Conservation (phyloP, 768 basidiomycete species). For the Amanita jacksonii region DNA sequence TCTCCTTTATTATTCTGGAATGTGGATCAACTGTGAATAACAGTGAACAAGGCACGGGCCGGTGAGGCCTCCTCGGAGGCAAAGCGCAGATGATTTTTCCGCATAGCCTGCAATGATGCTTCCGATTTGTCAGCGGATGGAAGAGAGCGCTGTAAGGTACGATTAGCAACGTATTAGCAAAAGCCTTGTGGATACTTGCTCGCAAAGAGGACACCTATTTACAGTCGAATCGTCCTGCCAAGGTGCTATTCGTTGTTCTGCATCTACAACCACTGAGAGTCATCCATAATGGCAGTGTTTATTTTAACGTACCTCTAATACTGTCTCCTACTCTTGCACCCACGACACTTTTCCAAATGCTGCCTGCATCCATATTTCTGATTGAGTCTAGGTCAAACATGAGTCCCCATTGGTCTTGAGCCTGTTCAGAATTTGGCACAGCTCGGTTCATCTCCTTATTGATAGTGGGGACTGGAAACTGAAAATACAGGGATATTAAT, state of each 20-base stretch:
- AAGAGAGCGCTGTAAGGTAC: conserved; percentile 48
- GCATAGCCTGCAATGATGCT: conserved; percentile 94
- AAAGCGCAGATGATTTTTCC: conserved; percentile 88
- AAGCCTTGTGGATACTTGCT: conserved; percentile 31
- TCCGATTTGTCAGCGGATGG: conserved; percentile 83
- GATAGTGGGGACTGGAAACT: conserved; percentile 15
- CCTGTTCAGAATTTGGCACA: too few relatives aligned
- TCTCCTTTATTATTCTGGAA: conserved; percentile 73
- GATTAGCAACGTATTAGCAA: neutral
- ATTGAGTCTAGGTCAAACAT: conserved; percentile 69
- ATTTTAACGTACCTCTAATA: conserved; percentile 51
- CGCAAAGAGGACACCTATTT: conserved; percentile 79
- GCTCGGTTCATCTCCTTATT: conserved; percentile 12
- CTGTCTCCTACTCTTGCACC: conserved; percentile 39
- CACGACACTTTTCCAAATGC: conserved; percentile 59
- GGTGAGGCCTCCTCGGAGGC: conserved; percentile 63
- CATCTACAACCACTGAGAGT: conserved; percentile 30
- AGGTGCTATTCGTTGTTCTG: conserved; percentile 88
- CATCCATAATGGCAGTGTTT: conserved; percentile 3
- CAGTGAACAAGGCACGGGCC: conserved; percentile 62
- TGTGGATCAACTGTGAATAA: conserved; percentile 81
- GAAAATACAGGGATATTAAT: conserved; percentile 67
- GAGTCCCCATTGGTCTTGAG: too few relatives aligned
- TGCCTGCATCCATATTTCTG: conserved; percentile 53
- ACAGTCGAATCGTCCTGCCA: conserved; percentile 84